Percentiles rank a stretch among this genome's conserved stretches.
Evolutionary conservation across 2,329 filamentous ascomycete genomes (phyloP).

Genomic region (Cladophialophora psammophila): DNA sequence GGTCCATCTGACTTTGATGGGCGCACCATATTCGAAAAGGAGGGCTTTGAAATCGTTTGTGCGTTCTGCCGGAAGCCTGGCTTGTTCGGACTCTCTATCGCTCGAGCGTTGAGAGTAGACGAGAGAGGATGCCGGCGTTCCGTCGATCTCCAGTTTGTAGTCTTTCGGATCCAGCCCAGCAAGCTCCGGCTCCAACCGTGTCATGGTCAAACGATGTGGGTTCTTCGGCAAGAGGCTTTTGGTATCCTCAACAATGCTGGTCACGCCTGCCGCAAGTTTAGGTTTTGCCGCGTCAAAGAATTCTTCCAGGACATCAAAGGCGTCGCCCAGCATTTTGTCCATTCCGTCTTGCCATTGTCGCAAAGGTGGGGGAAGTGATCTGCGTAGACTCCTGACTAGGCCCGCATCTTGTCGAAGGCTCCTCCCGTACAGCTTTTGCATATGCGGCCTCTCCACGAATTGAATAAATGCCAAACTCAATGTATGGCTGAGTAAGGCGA

Average conservation of each 20-base stretch:
- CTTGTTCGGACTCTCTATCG: conserved; percentile 76
- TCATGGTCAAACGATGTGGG: conserved; percentile 83
- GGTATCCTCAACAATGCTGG: conserved; percentile 86
- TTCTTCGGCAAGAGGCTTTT: conserved; percentile 88
- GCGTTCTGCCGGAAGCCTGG: conserved; percentile 69
- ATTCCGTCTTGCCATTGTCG: conserved; percentile 84
- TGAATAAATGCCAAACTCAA: conserved; percentile 88
- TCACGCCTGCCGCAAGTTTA: conserved; percentile 84
- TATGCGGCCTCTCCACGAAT: conserved; percentile 93
- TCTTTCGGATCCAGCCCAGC: conserved; percentile 79
- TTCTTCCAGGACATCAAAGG: conserved; percentile 88
- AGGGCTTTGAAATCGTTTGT: conserved; percentile 71
- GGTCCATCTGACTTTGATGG: conserved; percentile 88
- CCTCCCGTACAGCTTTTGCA: conserved; percentile 95
- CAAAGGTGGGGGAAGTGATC: conserved; percentile 82
- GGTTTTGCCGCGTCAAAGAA: conserved; percentile 85
- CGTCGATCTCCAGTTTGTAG: conserved; percentile 79
- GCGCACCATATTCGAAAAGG: conserved; percentile 85
- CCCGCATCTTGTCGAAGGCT: conserved; percentile 86
- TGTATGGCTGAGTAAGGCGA: conserved; percentile 85
- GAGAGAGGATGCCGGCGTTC: conserved; percentile 63
- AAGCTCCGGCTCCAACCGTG: conserved; percentile 77
- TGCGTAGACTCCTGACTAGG: conserved; percentile 87
- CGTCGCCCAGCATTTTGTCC: conserved; percentile 84
- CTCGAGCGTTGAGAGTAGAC: conserved; percentile 67